Conservation (phyloP, 129 eudicot genomes). For the Mikania micrantha region DNA sequence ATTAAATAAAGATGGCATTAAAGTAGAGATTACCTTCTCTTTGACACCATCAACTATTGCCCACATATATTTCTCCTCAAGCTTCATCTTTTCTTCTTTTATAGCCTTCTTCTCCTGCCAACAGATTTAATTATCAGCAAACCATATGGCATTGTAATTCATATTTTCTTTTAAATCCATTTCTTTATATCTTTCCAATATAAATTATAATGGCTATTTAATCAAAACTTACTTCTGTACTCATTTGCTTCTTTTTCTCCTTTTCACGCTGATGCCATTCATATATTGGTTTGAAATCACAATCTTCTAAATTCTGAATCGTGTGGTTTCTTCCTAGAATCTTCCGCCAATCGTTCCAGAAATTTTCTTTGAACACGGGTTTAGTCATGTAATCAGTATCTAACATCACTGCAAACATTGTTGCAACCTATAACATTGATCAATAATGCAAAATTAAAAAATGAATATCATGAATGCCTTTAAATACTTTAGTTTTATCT, state of each 20-base stretch:
- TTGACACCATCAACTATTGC: constrained; percentile 94
- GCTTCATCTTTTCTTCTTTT: constrained; percentile 85
- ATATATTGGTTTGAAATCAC: constrained; percentile 79
- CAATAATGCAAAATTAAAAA: constrained; percentile 11
- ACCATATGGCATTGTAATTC: not conserved
- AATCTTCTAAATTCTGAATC: constrained; percentile 70
- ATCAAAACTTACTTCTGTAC: constrained; percentile 54
- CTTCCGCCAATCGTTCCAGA: constrained; percentile 84
- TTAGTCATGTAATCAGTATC: constrained; percentile 88
- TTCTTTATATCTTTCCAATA: not conserved
- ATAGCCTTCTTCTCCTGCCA: constrained; percentile 87
- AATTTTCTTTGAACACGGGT: constrained; percentile 71
- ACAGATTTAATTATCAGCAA: not conserved
- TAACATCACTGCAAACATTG: constrained; percentile 95
- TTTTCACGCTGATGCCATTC: constrained; percentile 96
- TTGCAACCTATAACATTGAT: constrained; percentile 64
- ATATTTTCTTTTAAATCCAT: not conserved
- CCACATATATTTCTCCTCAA: constrained; percentile 98
- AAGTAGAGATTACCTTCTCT: constrained; percentile 64
- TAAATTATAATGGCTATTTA: not conserved
- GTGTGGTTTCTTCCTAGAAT: constrained; percentile 80
- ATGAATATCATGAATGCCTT: not conserved
- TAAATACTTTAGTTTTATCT: not conserved
- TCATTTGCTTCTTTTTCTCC: constrained; percentile 99
- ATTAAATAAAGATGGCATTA: not conserved